These are phyloP conservation scores for Pachysandra terminalis DNA, from an alignment of 164 flowering plant genomes.

Conservation along the genomic window DNA sequence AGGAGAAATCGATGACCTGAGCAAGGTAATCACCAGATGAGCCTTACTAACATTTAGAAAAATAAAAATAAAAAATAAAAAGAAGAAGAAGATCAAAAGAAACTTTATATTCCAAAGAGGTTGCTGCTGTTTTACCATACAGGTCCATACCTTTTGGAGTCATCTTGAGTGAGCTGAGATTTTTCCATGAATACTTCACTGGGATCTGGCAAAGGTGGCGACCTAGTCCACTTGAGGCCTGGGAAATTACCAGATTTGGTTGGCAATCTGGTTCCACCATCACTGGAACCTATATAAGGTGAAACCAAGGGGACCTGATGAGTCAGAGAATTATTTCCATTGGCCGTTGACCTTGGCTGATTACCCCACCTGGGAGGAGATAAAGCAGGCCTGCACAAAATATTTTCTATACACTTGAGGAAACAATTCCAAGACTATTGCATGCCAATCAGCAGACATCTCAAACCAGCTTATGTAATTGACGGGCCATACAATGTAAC, in stretches of 20 bases:
- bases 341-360: conserved; percentile 23
- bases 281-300: conserved; percentile 12
- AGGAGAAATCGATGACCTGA: conserved; percentile 39
- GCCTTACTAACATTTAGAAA: neutral
- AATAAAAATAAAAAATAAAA: too few species aligned
- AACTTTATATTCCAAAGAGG: too few species aligned
- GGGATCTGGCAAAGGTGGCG: conserved; percentile 19
- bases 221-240: conserved; percentile 24
- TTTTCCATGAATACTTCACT: conserved; percentile 18
- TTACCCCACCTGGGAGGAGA: conserved; percentile 25
- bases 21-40: conserved; percentile 5
- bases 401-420: neutral
- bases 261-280: conserved; percentile 13
- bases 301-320: conserved; percentile 16
- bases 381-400: conserved; percentile 32
- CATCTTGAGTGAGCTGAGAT: conserved; percentile 11
- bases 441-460: too few species aligned
- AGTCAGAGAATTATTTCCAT: conserved; percentile 15
- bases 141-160: conserved; percentile 37
- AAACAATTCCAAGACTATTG: too few species aligned
- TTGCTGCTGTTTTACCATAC: too few species aligned
- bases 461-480: too few species aligned
- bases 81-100: too few species aligned
- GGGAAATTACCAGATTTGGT: conserved; percentile 13
- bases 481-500: too few species aligned